Evolutionary conservation across 164 flowering plant genomes (phyloP).

Genomic region (Stephania cephalantha): DNA sequence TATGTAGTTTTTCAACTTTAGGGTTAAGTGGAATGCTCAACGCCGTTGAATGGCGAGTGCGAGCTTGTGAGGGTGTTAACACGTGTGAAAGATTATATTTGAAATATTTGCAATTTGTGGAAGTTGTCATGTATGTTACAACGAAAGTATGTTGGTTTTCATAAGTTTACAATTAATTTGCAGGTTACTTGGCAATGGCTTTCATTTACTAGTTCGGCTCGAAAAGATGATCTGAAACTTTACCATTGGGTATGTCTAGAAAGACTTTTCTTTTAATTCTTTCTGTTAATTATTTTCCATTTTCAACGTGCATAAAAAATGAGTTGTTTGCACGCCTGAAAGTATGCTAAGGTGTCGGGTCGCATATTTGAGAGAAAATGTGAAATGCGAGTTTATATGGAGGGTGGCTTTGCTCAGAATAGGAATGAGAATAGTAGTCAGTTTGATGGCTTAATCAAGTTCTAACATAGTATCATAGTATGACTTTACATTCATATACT

Average conservation of each 20-base stretch:
- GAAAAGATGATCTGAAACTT: slow-evolving; percentile 81
- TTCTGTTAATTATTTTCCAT: neutral
- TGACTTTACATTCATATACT: slow-evolving; percentile 3
- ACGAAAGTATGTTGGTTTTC: neutral
- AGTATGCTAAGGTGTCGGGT: no score
- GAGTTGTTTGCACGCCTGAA: neutral
- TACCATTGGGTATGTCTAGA: slow-evolving; percentile 76
- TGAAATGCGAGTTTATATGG: no score
- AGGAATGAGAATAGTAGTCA: neutral
- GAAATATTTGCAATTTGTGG: no score
- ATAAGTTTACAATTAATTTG: slow-evolving; percentile 6
- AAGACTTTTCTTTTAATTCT: neutral
- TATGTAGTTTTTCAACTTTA: neutral
- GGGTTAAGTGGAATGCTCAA: neutral
- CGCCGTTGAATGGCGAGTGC: neutral
- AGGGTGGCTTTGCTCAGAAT: no score
- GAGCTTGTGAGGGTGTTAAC: neutral
- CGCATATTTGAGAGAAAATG: no score
- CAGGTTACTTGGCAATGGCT: slow-evolving; percentile 99
- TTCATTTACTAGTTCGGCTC: slow-evolving; percentile 82
- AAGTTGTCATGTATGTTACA: no score
- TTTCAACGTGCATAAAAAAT: no score
- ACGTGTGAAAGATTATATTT: no score
- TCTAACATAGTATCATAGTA: neutral
- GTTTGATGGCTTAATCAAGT: neutral